Evolutionary conservation across 2,329 filamentous ascomycete species (phyloP), one percentile per base, ranked within the genome.

Genomic region (Emergomyces africanus): DNA sequence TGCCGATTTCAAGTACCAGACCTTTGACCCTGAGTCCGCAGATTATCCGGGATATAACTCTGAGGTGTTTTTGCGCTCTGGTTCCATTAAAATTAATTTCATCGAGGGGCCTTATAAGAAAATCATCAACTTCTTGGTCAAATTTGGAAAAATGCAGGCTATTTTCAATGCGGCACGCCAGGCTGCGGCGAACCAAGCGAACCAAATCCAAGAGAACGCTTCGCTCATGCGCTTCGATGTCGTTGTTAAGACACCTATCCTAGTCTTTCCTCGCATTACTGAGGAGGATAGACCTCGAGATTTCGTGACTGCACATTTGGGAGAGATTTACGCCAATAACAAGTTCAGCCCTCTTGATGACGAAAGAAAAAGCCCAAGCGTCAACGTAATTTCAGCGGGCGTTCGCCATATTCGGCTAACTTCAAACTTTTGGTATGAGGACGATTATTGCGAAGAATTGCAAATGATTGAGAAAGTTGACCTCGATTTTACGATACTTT

Each of bases 81-180:
- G 94, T 1, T 99, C 94, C 0, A 87, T 99, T 71, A 97, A 95
- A 75, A 80, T 99, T 70, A 97, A 96, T 71, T 99, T 99, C 71
- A 77, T 97, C 3, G 92, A 96, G 62, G 95, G 99, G 71, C 94
- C 94, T 0, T 96, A 97, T 78, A 85, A 94, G 57, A 97, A 97
- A 75, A 97, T 99, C 64, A 89, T 99, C 73, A 89, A 95, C 65
- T 99, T 99, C 72, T 79, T 95, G 49, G 90, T 99, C 71, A 99
- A 99, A 68, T 99, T 99, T 71, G 94, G 95, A 61, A 96, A 95
- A 74, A 99, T 99, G 94, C 94, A 99, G 73, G 92, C 94, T 25
- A 88, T 99, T 57, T 99, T 96, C 78, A 99, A 99, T 69, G 92
- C 94, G 48, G 94, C 95, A 14, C 84, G 95, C 39, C 90, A 96